Conservation (phyloP, 2,329 filamentous ascomycete genomes). For the Juglanconis oblonga region DNA sequence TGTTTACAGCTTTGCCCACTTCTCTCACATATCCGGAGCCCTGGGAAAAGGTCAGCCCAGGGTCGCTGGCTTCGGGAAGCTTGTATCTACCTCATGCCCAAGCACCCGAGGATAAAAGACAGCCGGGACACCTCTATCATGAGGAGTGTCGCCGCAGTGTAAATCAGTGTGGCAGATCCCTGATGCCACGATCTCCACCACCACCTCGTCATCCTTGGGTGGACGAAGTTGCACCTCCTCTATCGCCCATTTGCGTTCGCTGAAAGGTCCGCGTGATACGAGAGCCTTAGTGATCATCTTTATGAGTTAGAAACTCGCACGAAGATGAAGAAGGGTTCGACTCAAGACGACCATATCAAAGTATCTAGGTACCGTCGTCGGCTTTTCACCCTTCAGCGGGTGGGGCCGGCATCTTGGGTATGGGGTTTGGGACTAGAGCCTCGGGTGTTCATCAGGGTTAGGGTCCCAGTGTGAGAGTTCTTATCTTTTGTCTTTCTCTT, state of each 20-base stretch:
- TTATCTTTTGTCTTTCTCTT: too few relatives aligned
- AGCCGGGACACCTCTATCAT: conserved; percentile 21
- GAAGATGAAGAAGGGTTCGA: too few relatives aligned
- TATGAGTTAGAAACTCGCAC: neutral
- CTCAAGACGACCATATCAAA: too few relatives aligned
- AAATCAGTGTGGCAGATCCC: conserved; percentile 57
- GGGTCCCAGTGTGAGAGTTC: too few relatives aligned
- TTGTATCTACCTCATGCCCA: conserved; percentile 45
- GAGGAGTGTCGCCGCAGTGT: conserved; percentile 36
- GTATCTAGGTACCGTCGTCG: too few relatives aligned
- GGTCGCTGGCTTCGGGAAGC: neutral
- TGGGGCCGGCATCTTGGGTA: too few relatives aligned
- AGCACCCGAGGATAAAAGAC: conserved; percentile 31
- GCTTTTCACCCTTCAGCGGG: too few relatives aligned
- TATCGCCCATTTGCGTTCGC: conserved; percentile 30
- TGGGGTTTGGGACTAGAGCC: too few relatives aligned
- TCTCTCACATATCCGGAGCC: conserved; percentile 45
- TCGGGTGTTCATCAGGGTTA: too few relatives aligned
- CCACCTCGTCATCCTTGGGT: conserved; percentile 41
- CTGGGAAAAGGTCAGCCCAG: conserved; percentile 9
- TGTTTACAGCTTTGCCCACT: conserved; percentile 37
- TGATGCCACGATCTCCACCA: conserved; percentile 51
- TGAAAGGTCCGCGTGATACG: conserved; percentile 29
- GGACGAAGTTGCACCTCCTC: conserved; percentile 28
- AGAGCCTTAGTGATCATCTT: conserved; percentile 27